Percentiles rank a stretch among this genome's conserved stretches.
Evolutionary conservation across 805 yeast species (phyloP).

Genomic region (Dipodascus albidus): DNA sequence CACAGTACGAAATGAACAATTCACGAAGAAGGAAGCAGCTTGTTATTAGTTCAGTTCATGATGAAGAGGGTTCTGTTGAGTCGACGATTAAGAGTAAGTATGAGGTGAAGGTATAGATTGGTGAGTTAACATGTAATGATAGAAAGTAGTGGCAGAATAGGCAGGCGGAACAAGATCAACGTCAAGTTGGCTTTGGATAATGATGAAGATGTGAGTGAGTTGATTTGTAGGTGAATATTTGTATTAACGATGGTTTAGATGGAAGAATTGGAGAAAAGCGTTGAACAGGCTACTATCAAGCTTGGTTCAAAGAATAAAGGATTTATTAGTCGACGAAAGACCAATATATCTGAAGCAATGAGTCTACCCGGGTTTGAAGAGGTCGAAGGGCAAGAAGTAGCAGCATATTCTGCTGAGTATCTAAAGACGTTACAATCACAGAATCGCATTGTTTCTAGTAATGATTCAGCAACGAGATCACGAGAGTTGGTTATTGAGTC

Average conservation of each 20-base stretch:
- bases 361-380: too few species aligned
- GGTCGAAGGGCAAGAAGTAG: too few species aligned
- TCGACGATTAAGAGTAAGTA: background rate
- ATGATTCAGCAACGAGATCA: too few species aligned
- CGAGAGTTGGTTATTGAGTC: too few species aligned
- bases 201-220: background rate
- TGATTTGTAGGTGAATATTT: too few species aligned
- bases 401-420: too few species aligned
- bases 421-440: too few species aligned
- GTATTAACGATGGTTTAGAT: background rate
- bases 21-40: background rate
- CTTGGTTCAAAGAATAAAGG: background rate
- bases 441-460: too few species aligned
- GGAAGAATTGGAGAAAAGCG: background rate
- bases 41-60: background rate
- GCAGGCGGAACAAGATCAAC: background rate
- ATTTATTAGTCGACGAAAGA: too few species aligned
- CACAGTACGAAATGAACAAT: constrained; percentile 1
- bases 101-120: background rate
- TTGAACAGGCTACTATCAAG: background rate
- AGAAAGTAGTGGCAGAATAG: background rate
- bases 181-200: background rate
- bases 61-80: background rate
- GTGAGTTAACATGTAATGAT: background rate
- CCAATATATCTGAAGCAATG: too few species aligned